Conservation (phyloP, 1,139 yeast genomes). For the Candida dubliniensis region DNA sequence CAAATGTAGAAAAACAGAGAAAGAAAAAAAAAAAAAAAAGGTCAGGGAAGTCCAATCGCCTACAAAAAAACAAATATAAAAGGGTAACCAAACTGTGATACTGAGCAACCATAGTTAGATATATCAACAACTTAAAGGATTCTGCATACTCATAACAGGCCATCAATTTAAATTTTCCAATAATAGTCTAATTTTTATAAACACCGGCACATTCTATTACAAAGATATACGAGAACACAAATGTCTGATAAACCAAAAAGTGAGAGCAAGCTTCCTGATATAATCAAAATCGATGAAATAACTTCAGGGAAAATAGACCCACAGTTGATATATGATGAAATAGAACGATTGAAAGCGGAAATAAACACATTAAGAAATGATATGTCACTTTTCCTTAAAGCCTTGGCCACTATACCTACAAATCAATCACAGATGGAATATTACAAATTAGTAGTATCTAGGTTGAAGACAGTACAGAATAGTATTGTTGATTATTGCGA, state of each 20-base stretch:
- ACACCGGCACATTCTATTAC: too few species aligned
- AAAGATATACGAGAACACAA: background rate
- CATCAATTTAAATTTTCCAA: too few species aligned
- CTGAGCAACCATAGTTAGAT: too few species aligned
- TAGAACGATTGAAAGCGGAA: slow-evolving; percentile 45
- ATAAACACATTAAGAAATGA: slow-evolving; percentile 45
- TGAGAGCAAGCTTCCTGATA: slow-evolving; percentile 31
- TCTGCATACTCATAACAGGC: too few species aligned
- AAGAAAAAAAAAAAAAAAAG: too few species aligned
- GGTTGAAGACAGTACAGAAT: slow-evolving; percentile 36
- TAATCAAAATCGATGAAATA: slow-evolving; percentile 47
- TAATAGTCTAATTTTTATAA: too few species aligned
- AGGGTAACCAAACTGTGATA: too few species aligned
- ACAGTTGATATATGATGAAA: slow-evolving; percentile 35
- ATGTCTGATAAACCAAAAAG: background rate
- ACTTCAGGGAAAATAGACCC: slow-evolving; percentile 46
- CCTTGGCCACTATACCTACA: slow-evolving; percentile 40
- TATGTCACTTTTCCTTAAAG: slow-evolving; percentile 40
- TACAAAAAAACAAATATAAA: too few species aligned
- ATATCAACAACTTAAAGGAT: too few species aligned
- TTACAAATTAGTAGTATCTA: slow-evolving; percentile 27
- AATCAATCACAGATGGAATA: slow-evolving; percentile 41
- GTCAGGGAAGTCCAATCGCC: too few species aligned
- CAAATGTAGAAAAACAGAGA: too few species aligned
- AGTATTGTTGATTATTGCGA: slow-evolving; percentile 44